Base-by-base conservation (phyloP, 2,329 filamentous ascomycete species). In the Hirsutella rhossiliensis region DNA sequence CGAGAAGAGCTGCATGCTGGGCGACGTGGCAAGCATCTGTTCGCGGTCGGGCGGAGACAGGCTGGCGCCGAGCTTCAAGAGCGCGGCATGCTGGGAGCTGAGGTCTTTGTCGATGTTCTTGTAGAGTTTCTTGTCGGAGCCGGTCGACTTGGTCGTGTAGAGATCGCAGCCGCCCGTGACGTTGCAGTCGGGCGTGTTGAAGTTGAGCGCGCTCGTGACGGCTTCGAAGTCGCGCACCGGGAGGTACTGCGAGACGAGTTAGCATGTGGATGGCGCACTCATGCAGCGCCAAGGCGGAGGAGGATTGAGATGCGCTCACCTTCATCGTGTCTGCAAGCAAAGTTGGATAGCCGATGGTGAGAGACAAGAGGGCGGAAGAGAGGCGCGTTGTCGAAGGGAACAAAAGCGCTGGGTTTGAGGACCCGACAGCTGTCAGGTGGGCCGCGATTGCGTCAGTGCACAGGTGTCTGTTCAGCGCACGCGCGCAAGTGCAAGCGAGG, bases 61-160 rank as follows among this genome's bases (percentile, higher is more conserved):
- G 40, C 86, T 89, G 17, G 87, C 86, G 28, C 90, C 89, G 27
- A 95, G 77, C 50, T 87, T 84, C 41, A 96, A 72, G 2, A 94
- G 77, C 8, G 88, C 86, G 54, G 88, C 85, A 72, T 97, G 88
- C 63, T 95, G 87, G 32, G 85, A 84, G 62, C 94, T 88, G 47
- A 98, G 78, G 28, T 86, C 88, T 58, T 85, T 80, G 61, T 96
- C 89, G 59, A 98, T 97, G 60, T 83, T 86, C 66, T 89, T 94
- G 72, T 96, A 96, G 9, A 98, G 73, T 61, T 97, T 97, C 76
- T 96, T 96, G 62, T 98, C 92, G 50, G 83, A 82, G 39, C 89
- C 88, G 44, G 90, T 88, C 28, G 92, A 89, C 66, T 98, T 98
- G 23, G 89, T 96, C 11, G 90, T 97, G 71, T 96, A 98, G 17